Evolutionary conservation across 2,329 filamentous ascomycete genomes (phyloP), one percentile per base, ranked within the genome.

Genomic region (Curvularia sp.): DNA sequence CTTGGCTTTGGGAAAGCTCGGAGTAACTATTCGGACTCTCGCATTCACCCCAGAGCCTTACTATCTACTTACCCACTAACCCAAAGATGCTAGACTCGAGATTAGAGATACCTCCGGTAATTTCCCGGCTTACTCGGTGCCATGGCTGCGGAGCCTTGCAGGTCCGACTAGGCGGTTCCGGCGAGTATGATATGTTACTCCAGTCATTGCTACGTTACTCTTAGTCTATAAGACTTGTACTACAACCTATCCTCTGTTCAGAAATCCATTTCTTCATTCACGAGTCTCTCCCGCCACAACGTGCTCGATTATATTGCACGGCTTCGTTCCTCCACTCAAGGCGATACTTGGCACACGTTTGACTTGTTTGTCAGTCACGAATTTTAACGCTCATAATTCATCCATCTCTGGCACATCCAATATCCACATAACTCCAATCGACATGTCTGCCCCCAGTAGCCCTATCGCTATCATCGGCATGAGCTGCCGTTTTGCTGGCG

Each of bases 401-500:
- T 36, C 34, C 34, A 36, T 36, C 34, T 36, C 34, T 36, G 34
- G 18, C 34, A 36, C 18, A 36, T 13, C 18, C 34, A 5, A n/a
- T 36, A 7, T 36, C 2, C 34, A 36, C 34, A 36, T 36, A 36
- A n/a, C 15, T 36, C 18, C 34, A 36, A 36, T n/a, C 15, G 18
- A 36, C 5, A 36, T 36, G 34, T 36, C 34, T 36, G 15, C 34
- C 15, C 34, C 34, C 15, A 36, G 34, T 36, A n/a, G n/a, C 23
- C 5, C 49, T 10, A 30, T 53, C 13, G 49, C 49, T 15, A 51
- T 42, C 15, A 30, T 51, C 39, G 78, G 78, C 8, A 61, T 75
- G 43, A 68, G 73, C 25, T 79, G 76, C 55, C 64, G 70, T 18
- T 69, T 78, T 27, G 66, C 77, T 12, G 75, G 75, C 27, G 71